These are phyloP conservation scores for Suillus hirtellus DNA, from an alignment of 768 basidiomycete genomes.

Conservation along the genomic window DNA sequence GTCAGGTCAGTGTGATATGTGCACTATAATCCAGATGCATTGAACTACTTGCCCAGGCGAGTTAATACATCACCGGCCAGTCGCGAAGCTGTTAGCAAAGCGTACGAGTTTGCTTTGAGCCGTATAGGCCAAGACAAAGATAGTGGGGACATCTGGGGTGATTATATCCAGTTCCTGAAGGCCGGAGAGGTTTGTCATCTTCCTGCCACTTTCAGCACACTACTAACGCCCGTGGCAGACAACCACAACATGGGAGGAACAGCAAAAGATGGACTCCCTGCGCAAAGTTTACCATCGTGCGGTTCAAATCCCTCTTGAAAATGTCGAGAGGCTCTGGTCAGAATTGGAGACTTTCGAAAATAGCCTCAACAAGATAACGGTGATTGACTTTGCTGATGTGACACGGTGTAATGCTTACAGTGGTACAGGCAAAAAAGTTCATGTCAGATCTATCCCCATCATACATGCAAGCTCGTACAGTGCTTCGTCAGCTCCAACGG, in stretches of 20 bases:
- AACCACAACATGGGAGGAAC: slow-evolving; percentile 90
- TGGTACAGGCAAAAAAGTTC: slow-evolving; percentile 85
- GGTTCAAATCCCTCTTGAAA: slow-evolving; percentile 91
- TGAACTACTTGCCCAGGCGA: slow-evolving; percentile 46
- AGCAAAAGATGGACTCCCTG: slow-evolving; percentile 92
- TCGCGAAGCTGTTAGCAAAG: slow-evolving; percentile 78
- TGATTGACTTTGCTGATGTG: slow-evolving; percentile 27
- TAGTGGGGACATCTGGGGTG: slow-evolving; percentile 89
- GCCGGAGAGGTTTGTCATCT: slow-evolving; percentile 63
- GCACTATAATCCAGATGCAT: slow-evolving; percentile 11
- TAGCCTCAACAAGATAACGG: slow-evolving; percentile 83
- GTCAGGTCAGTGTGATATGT: slow-evolving; percentile 63
- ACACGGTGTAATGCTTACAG: slow-evolving; percentile 16
- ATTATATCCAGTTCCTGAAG: slow-evolving; percentile 89
- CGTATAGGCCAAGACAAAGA: slow-evolving; percentile 92
- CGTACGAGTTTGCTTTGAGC: slow-evolving; percentile 91
- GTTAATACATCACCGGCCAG: slow-evolving; percentile 66
- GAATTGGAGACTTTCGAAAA: slow-evolving; percentile 93
- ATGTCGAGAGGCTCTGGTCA: slow-evolving; percentile 90
- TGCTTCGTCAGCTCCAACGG: slow-evolving; percentile 79
- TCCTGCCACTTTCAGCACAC: not conserved
- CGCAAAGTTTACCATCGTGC: slow-evolving; percentile 93
- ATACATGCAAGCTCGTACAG: slow-evolving; percentile 93
- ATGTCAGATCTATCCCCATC: slow-evolving; percentile 89
- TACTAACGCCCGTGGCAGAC: slow-evolving; percentile 40